Evolutionary conservation across 768 basidiomycete genomes (phyloP).

Genomic region (Auricularia cornea): DNA sequence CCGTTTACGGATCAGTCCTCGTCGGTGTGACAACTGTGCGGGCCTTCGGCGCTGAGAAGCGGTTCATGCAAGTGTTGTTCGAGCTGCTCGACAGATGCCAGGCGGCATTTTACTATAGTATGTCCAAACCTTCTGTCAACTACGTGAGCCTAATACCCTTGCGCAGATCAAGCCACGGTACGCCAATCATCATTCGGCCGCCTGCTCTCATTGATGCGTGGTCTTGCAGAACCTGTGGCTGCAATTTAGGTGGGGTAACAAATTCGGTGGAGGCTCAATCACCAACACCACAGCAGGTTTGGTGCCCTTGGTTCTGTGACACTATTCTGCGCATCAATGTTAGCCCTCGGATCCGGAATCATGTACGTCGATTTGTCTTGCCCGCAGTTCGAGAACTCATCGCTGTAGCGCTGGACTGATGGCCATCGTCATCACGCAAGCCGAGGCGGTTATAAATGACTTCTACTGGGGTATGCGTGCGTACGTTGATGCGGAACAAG

Average conservation of each 20-base stretch:
- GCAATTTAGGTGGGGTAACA: slow-evolving; percentile 15
- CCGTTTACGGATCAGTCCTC: slow-evolving; percentile 20
- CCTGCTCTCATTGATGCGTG: too few species aligned
- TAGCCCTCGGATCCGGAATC: slow-evolving; percentile 16
- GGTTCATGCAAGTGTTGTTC: slow-evolving; percentile 1
- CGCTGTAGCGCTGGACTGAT: slow-evolving; percentile 15
- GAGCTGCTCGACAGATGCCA: slow-evolving; percentile 4
- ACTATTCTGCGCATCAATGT: slow-evolving; percentile 24
- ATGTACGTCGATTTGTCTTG: not conserved
- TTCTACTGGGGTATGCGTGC: not conserved
- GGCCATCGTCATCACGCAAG: slow-evolving; percentile 20
- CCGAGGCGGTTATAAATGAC: slow-evolving; percentile 1
- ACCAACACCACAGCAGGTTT: slow-evolving; percentile 8
- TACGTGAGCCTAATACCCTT: not conserved
- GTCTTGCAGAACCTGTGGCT: not conserved
- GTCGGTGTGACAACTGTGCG: slow-evolving; percentile 14
- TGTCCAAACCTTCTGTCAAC: not conserved
- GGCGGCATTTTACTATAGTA: slow-evolving; percentile 1
- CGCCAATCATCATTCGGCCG: too few species aligned
- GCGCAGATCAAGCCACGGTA: not conserved
- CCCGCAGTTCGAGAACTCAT: not conserved
- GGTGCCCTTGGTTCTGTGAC: slow-evolving; percentile 21
- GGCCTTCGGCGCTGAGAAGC: slow-evolving; percentile 9
- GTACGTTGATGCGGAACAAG: not conserved
- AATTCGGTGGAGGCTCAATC: too few species aligned